Evolutionary conservation across 2,329 filamentous ascomycete genomes (phyloP), one percentile per base, ranked within the genome.

Genomic region (Colletotrichum sublineola): DNA sequence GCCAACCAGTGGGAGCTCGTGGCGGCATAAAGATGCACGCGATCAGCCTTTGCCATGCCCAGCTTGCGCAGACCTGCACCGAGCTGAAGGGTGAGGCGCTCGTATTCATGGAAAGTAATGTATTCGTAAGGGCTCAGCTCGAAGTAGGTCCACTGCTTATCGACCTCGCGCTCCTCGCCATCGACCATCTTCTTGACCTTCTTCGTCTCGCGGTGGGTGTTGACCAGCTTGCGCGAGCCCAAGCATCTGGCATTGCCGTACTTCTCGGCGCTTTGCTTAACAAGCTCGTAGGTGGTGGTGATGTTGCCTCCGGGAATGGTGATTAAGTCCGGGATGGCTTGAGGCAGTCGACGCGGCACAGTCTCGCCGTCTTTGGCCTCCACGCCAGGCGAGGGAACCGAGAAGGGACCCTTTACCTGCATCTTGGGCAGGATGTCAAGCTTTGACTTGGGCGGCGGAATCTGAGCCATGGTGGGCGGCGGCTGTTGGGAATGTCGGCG

Each of bases 61-160:
- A 96, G 86, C 81, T 93, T 90, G 78, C 91, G 89, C 80, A 95
- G 85, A 66, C 91, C 94, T 38, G 89, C 85, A 63, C 93, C 94
- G 44, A 94, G 79, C 76, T 93, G 86, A 52, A 93, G 84, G 33
- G 87, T 88, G 77, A 92, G 84, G 79, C 90, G 87, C 85, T 95
- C 91, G 80, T 95, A 96, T 81, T 96, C 92, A 77, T 89, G 87
- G 83, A 93, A 97, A 79, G 88, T 92, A 79, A 92, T 86, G 85
- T 93, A 97, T 73, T 90, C 88, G 85, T 96, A 97, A 63, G 86
- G 86, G 80, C 92, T 92, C 77, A 96, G 90, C 85, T 97, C 94
- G 80, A 94, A 96, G 83, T 93, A 97, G 68, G 91, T 92, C 94
- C 94, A 97, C 79, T 94, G 88, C 90, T 97, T 97, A 81, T 96